A percentile compares a stretch with the other conserved stretches of the same genome.
Evolutionary conservation across 495 filamentous ascomycete genomes (phyloP).

Genomic region (Annulohypoxylon moriforme): DNA sequence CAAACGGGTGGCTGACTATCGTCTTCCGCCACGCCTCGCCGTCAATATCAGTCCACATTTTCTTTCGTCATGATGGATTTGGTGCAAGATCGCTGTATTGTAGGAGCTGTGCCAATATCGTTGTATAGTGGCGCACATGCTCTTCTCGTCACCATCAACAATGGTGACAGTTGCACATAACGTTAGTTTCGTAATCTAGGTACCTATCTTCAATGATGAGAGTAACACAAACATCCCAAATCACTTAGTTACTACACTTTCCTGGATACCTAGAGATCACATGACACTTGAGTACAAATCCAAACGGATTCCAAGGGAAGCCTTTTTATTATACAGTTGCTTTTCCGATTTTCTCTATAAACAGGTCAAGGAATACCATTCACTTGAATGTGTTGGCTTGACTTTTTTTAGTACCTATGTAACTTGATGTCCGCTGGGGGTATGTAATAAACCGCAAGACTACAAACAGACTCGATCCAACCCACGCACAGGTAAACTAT

Average conservation of each 20-base stretch:
- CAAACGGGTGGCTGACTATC: conserved; percentile 25
- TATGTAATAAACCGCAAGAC: conserved; percentile 15
- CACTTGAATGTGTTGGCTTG: not conserved
- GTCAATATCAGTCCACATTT: conserved; percentile 14
- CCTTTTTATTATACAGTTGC: conserved; percentile 14
- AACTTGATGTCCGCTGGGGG: conserved; percentile 15
- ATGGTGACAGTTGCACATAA: not conserved
- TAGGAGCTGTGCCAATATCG: conserved; percentile 20
- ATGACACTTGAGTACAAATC: not conserved
- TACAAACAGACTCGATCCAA: conserved; percentile 13
- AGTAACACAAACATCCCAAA: not conserved
- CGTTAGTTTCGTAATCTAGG: not conserved
- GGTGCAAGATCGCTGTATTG: conserved; percentile 17
- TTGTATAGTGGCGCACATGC: conserved; percentile 3
- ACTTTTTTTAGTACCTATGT: conserved; percentile 1
- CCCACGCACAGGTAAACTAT: conserved; percentile 21
- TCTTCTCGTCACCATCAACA: not conserved
- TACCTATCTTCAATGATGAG: not conserved
- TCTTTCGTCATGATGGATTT: not conserved
- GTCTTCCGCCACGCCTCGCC: conserved; percentile 9
- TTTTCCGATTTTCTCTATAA: conserved; percentile 5
- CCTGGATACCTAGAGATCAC: not conserved
- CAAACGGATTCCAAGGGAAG: not conserved
- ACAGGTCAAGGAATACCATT: not conserved
- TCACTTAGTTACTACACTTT: not conserved